phyloP scores from a whole-genome alignment of 2,329 filamentous ascomycete genomes.

The Aspergillus glaucus region DNA sequence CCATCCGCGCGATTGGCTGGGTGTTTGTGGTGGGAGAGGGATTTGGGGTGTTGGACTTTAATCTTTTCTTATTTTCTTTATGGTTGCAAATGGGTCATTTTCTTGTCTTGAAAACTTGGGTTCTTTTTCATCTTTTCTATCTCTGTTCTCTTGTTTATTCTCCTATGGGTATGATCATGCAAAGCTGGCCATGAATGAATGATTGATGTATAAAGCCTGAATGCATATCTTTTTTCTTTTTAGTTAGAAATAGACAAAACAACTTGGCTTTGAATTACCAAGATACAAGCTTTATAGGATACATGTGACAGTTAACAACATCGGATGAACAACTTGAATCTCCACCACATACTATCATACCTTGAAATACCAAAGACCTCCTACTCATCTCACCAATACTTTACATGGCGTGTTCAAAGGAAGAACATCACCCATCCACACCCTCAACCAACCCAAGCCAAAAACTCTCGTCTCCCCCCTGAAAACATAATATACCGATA shows the following conservation, averaged over 20 bases:
- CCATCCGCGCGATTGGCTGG: conserved; percentile 36
- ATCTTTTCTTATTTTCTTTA: conserved; percentile 1
- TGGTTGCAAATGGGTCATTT: not conserved
- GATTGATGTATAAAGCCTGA: conserved; percentile 18
- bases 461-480: conserved; percentile 6
- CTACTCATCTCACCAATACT: no score
- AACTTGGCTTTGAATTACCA: no score
- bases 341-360: no score
- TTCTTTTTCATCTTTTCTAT: not conserved
- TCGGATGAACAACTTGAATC: no score
- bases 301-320: no score
- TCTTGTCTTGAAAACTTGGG: conserved; percentile 1
- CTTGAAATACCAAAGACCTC: no score
- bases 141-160: not conserved
- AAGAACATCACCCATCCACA: not conserved
- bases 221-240: not conserved
- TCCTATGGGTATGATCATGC: conserved; percentile 1
- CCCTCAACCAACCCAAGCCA: not conserved
- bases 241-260: not conserved
- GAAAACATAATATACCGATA: conserved; percentile 10
- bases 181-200: conserved; percentile 23
- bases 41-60: conserved; percentile 40
- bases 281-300: no score
- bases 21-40: conserved; percentile 41
- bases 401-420: no score